Base-by-base conservation (phyloP, 2,329 filamentous ascomycete species). In the Trichophyton mentagrophytes region DNA sequence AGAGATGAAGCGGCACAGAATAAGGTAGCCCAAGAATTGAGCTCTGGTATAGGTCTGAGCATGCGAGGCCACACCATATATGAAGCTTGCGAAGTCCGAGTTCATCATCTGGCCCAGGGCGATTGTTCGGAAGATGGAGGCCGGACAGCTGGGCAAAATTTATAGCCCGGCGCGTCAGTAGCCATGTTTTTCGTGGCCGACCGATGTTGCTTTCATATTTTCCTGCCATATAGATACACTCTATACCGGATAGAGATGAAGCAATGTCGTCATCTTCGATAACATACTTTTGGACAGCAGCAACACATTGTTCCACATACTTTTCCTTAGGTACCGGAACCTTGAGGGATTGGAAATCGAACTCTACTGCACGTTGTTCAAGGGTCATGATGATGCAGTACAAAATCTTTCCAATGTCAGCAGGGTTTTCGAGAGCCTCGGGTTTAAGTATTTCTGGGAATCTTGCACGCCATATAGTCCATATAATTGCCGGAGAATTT, bases 181-280 rank as follows among this genome's bases (percentile, higher is more conserved):
- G 70, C 82, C 82, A 85, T 0, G 79, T 77, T 63, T 78, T 75
- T 40, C 79, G 77, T 9, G 82, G 80, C 47, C 79, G 77, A 1
- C 82, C 82, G 63, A 81, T 77, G 61, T 82, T 79, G 58, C 81
- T 71, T 63, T 80, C 79, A 63, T 79, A 76, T 65, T 82, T 83
- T 11, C 76, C 73, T 46, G 78, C 73, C 11, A 84, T 67, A 57
- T 78, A 70, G 47, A 80, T 72, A 57, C 77, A 79, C 66, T 84
- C 80, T 61, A 84, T 73, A 2, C 78, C 78, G 57, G 82, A 77
- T 0, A 82, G 65, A 0, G 76, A 80, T 8, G 77, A 76, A 13
- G 76, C 74, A 61, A 77, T 77, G 56, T 80, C 76, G 60, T 81
- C 79, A 59, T 80, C 77, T 11, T 73, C 72, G 11, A 78, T 67